Percentiles rank a stretch among this genome's conserved stretches.
Evolutionary conservation across 2,329 filamentous ascomycete genomes (phyloP).

Genomic region (Trichophyton equinum): DNA sequence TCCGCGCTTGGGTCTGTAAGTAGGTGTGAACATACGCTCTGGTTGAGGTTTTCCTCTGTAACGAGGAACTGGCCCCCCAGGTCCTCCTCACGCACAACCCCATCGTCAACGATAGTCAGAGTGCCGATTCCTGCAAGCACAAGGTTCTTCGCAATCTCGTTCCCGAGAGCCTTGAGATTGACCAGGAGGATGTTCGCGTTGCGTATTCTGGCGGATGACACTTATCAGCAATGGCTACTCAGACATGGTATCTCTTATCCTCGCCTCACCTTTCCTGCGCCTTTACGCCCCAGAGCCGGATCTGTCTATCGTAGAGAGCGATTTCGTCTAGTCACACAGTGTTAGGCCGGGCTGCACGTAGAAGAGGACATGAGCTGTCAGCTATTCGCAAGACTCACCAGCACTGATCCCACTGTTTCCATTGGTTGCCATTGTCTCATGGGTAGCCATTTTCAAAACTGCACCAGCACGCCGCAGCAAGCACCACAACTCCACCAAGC

Average conservation of each 20-base stretch:
- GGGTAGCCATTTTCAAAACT: background rate
- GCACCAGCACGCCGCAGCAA: background rate
- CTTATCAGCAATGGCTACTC: constrained; percentile 13
- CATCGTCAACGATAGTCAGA: constrained; percentile 75
- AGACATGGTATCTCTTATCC: too few relatives aligned
- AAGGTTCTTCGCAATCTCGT: constrained; percentile 94
- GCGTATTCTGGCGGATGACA: constrained; percentile 50
- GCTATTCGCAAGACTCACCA: background rate
- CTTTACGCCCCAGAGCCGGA: constrained; percentile 90
- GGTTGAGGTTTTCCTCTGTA: constrained; percentile 57
- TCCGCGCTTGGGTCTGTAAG: background rate
- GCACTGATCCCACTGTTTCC: background rate
- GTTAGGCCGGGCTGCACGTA: background rate
- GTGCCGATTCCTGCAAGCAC: constrained; percentile 86
- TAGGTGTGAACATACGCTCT: constrained; percentile 43
- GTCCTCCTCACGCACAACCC: constrained; percentile 62
- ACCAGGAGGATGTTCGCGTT: constrained; percentile 82
- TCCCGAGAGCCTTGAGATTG: constrained; percentile 73
- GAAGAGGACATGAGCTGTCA: background rate
- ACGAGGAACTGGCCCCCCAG: constrained; percentile 76
- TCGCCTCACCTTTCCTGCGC: constrained; percentile 60
- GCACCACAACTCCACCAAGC: background rate
- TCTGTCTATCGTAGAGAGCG: constrained; percentile 92
- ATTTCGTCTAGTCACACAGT: constrained; percentile 59
- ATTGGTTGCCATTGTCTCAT: background rate